phyloP scores from a whole-genome alignment of 345 rosid genomes.

The Conringia planisiliqua region DNA sequence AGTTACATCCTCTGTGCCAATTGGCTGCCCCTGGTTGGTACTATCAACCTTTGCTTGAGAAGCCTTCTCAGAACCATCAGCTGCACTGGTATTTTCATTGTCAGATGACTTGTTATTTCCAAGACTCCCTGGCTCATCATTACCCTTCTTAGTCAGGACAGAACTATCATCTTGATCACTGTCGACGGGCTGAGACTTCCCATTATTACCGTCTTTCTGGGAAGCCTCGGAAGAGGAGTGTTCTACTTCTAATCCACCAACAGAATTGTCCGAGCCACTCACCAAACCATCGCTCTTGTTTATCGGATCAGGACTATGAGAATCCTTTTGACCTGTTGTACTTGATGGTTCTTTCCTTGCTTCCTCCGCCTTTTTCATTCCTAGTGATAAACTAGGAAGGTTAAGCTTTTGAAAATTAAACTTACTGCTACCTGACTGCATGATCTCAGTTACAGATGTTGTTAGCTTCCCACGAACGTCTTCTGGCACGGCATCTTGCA shows the following conservation, averaged over 20 bases:
- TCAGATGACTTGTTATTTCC: slow-evolving; percentile 37
- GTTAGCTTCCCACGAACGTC: slow-evolving; percentile 87
- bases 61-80: slow-evolving; percentile 41
- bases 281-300: slow-evolving; percentile 39
- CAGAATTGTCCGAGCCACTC: slow-evolving; percentile 39
- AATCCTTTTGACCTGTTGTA: slow-evolving; percentile 35
- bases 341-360: slow-evolving; percentile 35
- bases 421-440: slow-evolving; percentile 50
- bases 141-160: slow-evolving; percentile 33
- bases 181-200: slow-evolving; percentile 30
- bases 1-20: slow-evolving; percentile 33
- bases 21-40: slow-evolving; percentile 36
- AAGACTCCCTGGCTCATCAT: slow-evolving; percentile 39
- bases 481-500: slow-evolving; percentile 93
- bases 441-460: slow-evolving; percentile 55
- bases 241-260: slow-evolving; percentile 37
- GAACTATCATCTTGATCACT: slow-evolving; percentile 40
- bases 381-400: slow-evolving; percentile 42
- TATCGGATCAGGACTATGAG: slow-evolving; percentile 39
- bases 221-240: slow-evolving; percentile 38
- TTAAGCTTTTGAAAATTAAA: slow-evolving; percentile 50
- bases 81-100: slow-evolving; percentile 38
- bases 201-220: slow-evolving; percentile 37
- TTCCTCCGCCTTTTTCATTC: slow-evolving; percentile 38
- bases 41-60: slow-evolving; percentile 37